Evolutionary conservation across 441 rosid species (phyloP).

Genomic region (Adansonia madagascariensis): DNA sequence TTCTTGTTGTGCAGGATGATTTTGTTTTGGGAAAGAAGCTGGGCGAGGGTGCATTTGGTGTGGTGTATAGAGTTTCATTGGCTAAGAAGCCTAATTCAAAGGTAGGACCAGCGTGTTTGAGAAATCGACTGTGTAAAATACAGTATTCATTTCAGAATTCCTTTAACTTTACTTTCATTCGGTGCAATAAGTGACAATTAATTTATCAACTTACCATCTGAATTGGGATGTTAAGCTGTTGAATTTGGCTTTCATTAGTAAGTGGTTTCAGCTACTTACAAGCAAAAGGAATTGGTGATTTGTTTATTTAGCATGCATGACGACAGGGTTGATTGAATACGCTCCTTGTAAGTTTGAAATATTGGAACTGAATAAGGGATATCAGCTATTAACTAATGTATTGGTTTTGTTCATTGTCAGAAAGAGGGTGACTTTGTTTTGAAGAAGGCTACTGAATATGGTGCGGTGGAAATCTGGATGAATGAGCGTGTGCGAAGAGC

Average conservation of each 20-base stretch:
- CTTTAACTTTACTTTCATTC: neutral
- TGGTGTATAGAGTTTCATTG: constrained; percentile 70
- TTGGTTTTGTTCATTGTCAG: constrained; percentile 32
- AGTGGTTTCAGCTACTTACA: neutral
- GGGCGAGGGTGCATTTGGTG: constrained; percentile 95
- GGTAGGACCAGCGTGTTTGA: neutral
- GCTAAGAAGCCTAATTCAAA: constrained; percentile 16
- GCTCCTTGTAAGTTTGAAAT: neutral
- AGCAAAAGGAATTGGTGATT: neutral
- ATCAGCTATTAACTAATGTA: neutral
- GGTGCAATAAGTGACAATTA: neutral
- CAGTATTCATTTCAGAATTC: neutral
- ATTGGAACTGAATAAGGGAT: neutral
- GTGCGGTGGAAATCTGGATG: constrained; percentile 99
- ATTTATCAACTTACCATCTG: constrained; percentile 24
- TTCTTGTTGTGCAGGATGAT: constrained; percentile 66
- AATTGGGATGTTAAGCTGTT: constrained; percentile 10
- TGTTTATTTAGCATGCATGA: constrained; percentile 14
- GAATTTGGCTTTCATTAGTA: neutral
- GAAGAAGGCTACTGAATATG: constrained; percentile 95
- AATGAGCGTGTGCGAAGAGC: constrained; percentile 94
- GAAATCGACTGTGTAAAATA: neutral
- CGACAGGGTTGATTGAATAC: neutral
- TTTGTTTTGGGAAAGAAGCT: constrained; percentile 89
- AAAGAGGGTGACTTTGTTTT: constrained; percentile 79